phyloP scores from a whole-genome alignment of 2,329 filamentous ascomycete genomes.

The Exophiala sp. region DNA sequence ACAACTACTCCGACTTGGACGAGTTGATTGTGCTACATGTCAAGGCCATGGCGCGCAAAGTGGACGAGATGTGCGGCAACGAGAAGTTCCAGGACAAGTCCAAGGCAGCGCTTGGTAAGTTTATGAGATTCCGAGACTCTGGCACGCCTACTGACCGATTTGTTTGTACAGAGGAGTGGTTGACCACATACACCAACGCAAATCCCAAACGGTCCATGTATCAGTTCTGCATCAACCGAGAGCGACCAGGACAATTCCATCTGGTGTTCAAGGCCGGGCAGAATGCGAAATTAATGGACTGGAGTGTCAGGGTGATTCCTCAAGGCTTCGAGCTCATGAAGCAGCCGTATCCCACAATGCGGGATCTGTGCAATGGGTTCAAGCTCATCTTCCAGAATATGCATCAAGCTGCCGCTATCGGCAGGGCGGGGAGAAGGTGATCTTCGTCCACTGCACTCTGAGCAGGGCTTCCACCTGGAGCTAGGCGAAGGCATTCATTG shows the following conservation, averaged over 20 bases:
- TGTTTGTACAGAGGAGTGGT: constrained; percentile 78
- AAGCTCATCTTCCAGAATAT: constrained; percentile 74
- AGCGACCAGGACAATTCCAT: constrained; percentile 89
- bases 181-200: constrained; percentile 90
- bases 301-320: constrained; percentile 85
- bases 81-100: constrained; percentile 87
- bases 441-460: background rate
- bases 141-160: constrained; percentile 6
- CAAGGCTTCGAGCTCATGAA: constrained; percentile 88
- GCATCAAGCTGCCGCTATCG: constrained; percentile 28
- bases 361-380: constrained; percentile 92
- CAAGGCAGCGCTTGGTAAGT: constrained; percentile 76
- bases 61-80: constrained; percentile 89
- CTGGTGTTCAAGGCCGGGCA: constrained; percentile 92
- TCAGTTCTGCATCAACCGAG: constrained; percentile 88
- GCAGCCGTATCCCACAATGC: constrained; percentile 88
- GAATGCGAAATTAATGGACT: constrained; percentile 64
- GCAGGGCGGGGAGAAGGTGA: constrained; percentile 12
- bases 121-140: constrained; percentile 4
- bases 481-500: background rate
- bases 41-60: constrained; percentile 95
- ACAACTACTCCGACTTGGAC: constrained; percentile 91
- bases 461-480: background rate
- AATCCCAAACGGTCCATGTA: constrained; percentile 92
- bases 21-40: constrained; percentile 96